phyloP scores from a whole-genome alignment of 2,329 filamentous ascomycete genomes.

The Elsinoe fawcettii region DNA sequence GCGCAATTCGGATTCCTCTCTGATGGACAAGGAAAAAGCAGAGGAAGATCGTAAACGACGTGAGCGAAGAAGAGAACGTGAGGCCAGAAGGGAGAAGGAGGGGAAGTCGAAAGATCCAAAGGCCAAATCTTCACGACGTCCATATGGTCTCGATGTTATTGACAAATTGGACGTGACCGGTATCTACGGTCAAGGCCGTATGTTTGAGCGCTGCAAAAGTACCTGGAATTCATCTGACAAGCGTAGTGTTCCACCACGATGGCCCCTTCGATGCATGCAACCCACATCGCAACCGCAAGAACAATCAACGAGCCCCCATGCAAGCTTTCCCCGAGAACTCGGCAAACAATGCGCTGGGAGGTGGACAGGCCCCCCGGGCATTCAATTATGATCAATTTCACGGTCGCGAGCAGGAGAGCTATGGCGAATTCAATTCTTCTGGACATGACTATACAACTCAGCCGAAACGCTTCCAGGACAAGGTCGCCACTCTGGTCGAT shows the following conservation, averaged over 20 bases:
- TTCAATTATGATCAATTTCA: conserved; percentile 85
- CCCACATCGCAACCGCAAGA: conserved; percentile 83
- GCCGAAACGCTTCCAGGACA: conserved; percentile 20
- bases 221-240: conserved; percentile 13
- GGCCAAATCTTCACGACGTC: conserved; percentile 29
- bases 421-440: conserved; percentile 63
- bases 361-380: conserved; percentile 57
- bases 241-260: conserved; percentile 87
- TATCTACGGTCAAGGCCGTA: conserved; percentile 87
- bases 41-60: conserved; percentile 52
- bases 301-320: conserved; percentile 80
- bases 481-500: conserved; percentile 49
- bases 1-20: conserved; percentile 73
- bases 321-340: conserved; percentile 91
- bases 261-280: conserved; percentile 96
- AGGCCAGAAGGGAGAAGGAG: conserved; percentile 40
- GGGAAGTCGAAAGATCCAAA: conserved; percentile 33
- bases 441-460: conserved; percentile 26
- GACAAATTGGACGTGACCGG: conserved; percentile 95
- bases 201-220: conserved; percentile 33
- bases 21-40: conserved; percentile 55
- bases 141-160: conserved; percentile 69
- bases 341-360: conserved; percentile 84
- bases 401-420: conserved; percentile 77
- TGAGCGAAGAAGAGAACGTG: conserved; percentile 40